Evolutionary conservation across 2,329 filamentous ascomycete genomes (phyloP).

Genomic region (Phyllosticta citribraziliensis): DNA sequence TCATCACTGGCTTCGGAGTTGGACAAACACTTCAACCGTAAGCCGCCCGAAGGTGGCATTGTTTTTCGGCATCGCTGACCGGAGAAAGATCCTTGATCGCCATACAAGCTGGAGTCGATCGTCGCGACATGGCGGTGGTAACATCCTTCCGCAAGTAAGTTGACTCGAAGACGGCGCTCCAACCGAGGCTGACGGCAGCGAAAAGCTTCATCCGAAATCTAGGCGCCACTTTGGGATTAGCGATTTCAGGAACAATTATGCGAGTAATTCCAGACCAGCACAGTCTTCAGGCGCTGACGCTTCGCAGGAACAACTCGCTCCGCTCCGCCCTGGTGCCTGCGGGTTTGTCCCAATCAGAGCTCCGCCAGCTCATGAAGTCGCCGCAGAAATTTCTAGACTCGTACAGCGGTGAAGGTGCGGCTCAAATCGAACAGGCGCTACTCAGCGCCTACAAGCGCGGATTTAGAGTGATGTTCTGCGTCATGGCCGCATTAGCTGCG

Average conservation of each 20-base stretch:
- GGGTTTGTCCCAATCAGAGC: not conserved
- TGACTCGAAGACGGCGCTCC: too few species aligned
- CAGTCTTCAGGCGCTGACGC: not conserved
- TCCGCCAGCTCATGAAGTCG: not conserved
- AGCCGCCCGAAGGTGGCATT: not conserved
- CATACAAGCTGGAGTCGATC: constrained; percentile 30
- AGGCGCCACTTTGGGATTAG: constrained; percentile 32
- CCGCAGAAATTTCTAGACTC: not conserved
- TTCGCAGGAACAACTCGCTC: constrained; percentile 1
- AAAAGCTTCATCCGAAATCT: constrained; percentile 30
- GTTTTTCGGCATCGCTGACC: not conserved
- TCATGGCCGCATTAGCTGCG: constrained; percentile 2
- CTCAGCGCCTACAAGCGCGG: not conserved
- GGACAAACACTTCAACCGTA: constrained; percentile 10
- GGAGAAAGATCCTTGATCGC: constrained; percentile 1
- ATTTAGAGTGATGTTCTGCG: constrained; percentile 2
- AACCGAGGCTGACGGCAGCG: not conserved
- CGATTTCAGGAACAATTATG: constrained; percentile 32
- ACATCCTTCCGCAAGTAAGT: constrained; percentile 21
- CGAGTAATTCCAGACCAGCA: not conserved
- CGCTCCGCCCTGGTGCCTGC: not conserved
- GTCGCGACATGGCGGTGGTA: constrained; percentile 32
- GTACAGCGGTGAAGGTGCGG: not conserved
- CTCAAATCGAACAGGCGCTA: not conserved
- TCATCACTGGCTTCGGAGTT: constrained; percentile 31